Conservation (phyloP, 2,329 filamentous ascomycete species). For the Didymella exigua region DNA sequence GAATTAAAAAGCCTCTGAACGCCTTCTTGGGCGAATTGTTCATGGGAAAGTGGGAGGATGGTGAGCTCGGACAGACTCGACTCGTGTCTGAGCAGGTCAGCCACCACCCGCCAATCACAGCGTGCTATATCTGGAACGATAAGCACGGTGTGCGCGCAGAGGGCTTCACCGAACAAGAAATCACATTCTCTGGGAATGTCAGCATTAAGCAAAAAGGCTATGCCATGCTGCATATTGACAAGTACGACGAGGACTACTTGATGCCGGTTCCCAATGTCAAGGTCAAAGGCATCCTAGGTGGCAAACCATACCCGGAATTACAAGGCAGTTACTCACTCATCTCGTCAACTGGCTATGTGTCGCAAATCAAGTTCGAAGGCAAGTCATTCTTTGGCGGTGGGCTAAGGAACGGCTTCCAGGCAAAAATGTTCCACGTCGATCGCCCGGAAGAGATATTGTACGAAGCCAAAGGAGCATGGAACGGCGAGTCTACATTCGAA, state of each 20-base stretch:
- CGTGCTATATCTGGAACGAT: conserved; percentile 55
- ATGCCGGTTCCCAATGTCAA: conserved; percentile 54
- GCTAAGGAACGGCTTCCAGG: conserved; percentile 51
- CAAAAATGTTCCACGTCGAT: conserved; percentile 45
- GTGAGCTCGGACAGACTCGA: conserved; percentile 48
- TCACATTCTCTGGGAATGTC: conserved; percentile 53
- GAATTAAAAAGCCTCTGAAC: conserved; percentile 59
- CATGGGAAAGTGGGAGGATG: conserved; percentile 42
- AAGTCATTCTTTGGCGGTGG: conserved; percentile 50
- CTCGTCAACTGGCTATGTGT: conserved; percentile 50
- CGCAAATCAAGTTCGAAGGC: conserved; percentile 53
- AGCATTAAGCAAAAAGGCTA: conserved; percentile 56
- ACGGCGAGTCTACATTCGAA: conserved; percentile 46
- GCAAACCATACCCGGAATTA: conserved; percentile 53
- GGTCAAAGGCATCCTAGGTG: conserved; percentile 53
- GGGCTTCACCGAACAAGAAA: conserved; percentile 55
- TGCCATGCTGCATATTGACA: conserved; percentile 52
- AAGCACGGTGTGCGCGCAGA: conserved; percentile 52
- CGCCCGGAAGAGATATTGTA: conserved; percentile 44
- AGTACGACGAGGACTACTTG: conserved; percentile 53
- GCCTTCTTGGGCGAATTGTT: conserved; percentile 58
- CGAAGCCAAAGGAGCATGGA: conserved; percentile 51
- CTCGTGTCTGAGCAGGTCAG: conserved; percentile 54
- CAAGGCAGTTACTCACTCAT: conserved; percentile 50
- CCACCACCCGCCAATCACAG: conserved; percentile 56